Base-by-base conservation (phyloP, 2,329 filamentous ascomycete species). In the Colletotrichum limetticola region DNA sequence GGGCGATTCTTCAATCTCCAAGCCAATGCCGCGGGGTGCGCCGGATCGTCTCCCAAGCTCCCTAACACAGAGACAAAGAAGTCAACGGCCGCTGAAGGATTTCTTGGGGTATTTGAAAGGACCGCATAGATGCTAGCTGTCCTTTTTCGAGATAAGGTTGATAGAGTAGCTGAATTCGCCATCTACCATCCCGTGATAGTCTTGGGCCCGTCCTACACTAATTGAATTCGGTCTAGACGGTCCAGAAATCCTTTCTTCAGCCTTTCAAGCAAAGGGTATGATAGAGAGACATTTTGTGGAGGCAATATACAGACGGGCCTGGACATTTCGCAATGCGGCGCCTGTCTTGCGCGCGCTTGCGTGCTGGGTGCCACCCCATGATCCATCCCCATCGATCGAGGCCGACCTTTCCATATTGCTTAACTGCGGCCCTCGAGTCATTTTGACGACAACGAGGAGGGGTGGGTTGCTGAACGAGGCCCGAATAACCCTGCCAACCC, bases 21-120 rank as follows among this genome's bases (percentile, higher is more conserved):
- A 49, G 26, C 46, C 35, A 42, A 53, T 49, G 53, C 66, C 60
- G 70, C 59, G 65, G 70, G 42, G 42, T 60, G 66, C 70, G 60
- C 66, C 70, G 66, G 37, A 49, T 60, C 35, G 14, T 42, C 35
- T 14, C 35, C 35, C 12, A 42, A 16, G 35, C 5, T 42, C 12
- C 35, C 35, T 6, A 16, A 42, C 35, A 42, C 12, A 35, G 37
- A 42, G 60, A 42, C 26, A 63, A 52, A 53, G 30, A n/a, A 46
- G 8, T n/a, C 42, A 46, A 46, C 42, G 49, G 66, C 19, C 46
- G 30, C 32, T 60, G 46, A 59, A 49, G 46, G 28, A 46, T 28
- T 14, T 55, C 58, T 9, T 42, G 37, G 42, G 42, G 35, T 42
- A 42, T 42, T 1, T 11, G 42, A 46, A 2, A n/a, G 42, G 7